These are phyloP conservation scores for Coprinopsis marcescibilis DNA, from an alignment of 768 basidiomycete species.

Conservation along the genomic window DNA sequence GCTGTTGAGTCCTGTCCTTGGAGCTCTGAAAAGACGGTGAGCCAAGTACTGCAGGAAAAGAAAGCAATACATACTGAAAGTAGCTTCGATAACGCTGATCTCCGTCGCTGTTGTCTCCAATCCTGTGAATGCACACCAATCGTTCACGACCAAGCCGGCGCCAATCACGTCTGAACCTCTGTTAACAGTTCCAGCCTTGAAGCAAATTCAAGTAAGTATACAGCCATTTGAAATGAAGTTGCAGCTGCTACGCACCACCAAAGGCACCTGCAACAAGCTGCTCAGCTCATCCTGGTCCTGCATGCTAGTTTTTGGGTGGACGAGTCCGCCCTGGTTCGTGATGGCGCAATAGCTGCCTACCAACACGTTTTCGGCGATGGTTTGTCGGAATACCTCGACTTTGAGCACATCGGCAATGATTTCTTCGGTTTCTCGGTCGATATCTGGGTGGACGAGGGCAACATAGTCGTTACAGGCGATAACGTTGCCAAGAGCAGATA, in stretches of 20 bases:
- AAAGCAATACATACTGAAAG: slow-evolving; percentile 72
- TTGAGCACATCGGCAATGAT: slow-evolving; percentile 99
- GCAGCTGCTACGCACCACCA: slow-evolving; percentile 64
- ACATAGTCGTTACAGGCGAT: slow-evolving; percentile 99
- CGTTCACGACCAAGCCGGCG: slow-evolving; percentile 96
- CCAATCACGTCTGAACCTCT: slow-evolving; percentile 98
- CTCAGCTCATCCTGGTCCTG: slow-evolving; percentile 98
- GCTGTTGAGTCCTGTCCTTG: slow-evolving; percentile 80
- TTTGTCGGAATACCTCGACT: slow-evolving; percentile 98
- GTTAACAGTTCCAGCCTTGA: slow-evolving; percentile 94
- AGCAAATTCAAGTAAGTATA: slow-evolving; percentile 4
- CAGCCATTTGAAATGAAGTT: background rate
- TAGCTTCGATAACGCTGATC: slow-evolving; percentile 95
- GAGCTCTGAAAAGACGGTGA: slow-evolving; percentile 48
- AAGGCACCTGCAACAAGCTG: slow-evolving; percentile 85
- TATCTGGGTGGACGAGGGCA: slow-evolving; percentile 95
- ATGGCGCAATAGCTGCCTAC: slow-evolving; percentile 95
- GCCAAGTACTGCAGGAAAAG: slow-evolving; percentile 1
- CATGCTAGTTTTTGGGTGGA: slow-evolving; percentile 95
- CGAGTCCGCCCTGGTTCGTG: slow-evolving; percentile 95
- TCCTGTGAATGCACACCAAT: slow-evolving; percentile 99
- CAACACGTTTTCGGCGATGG: slow-evolving; percentile 92
- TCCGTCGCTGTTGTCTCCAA: slow-evolving; percentile 99
- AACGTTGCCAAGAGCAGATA: slow-evolving; percentile 96
- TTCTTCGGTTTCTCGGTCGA: slow-evolving; percentile 98